Percentiles rank a stretch among this genome's conserved stretches.
Evolutionary conservation across 2,329 filamentous ascomycete species (phyloP).

Genomic region (Colletotrichum spinosum): DNA sequence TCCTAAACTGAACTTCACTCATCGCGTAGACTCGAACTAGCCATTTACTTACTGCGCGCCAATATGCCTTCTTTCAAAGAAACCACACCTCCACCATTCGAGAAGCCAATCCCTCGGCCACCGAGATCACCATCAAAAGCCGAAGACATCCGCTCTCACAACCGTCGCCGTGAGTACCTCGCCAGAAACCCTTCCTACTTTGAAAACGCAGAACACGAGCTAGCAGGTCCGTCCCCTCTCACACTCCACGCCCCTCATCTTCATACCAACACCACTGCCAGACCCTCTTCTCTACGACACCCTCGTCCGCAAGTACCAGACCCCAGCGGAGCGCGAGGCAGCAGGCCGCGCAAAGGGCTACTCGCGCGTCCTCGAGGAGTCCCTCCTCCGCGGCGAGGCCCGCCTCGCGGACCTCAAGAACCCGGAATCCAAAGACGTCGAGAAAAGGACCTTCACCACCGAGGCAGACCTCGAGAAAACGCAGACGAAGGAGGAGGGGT

Average conservation of each 20-base stretch:
- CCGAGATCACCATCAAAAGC: conserved; percentile 54
- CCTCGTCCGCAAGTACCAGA: conserved; percentile 82
- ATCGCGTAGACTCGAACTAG: background rate
- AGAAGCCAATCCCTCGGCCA: conserved; percentile 57
- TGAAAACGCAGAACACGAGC: conserved; percentile 63
- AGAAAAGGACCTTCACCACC: background rate
- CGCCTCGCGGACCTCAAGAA: conserved; percentile 69
- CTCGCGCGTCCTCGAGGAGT: conserved; percentile 81
- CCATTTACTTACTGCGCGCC: too few relatives aligned
- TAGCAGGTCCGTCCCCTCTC: conserved; percentile 57
- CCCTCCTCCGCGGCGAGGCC: conserved; percentile 80
- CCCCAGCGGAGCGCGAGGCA: conserved; percentile 76
- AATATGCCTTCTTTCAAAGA: conserved; percentile 17
- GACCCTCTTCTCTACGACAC: conserved; percentile 87
- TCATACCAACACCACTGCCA: conserved; percentile 39
- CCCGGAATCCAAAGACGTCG: conserved; percentile 6
- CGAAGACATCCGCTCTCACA: conserved; percentile 71
- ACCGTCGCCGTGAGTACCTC: conserved; percentile 82
- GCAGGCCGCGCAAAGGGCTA: conserved; percentile 82
- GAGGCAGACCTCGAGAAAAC: conserved; percentile 51
- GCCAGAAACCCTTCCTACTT: conserved; percentile 81
- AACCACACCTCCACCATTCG: conserved; percentile 21
- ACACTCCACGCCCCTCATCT: background rate
- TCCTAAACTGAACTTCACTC: background rate
- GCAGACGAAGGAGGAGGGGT: conserved; percentile 73